A percentile compares a stretch with the other conserved stretches of the same genome.
phyloP scores from a whole-genome alignment of 2,329 filamentous ascomycete species.

The Fusarium hostae region DNA sequence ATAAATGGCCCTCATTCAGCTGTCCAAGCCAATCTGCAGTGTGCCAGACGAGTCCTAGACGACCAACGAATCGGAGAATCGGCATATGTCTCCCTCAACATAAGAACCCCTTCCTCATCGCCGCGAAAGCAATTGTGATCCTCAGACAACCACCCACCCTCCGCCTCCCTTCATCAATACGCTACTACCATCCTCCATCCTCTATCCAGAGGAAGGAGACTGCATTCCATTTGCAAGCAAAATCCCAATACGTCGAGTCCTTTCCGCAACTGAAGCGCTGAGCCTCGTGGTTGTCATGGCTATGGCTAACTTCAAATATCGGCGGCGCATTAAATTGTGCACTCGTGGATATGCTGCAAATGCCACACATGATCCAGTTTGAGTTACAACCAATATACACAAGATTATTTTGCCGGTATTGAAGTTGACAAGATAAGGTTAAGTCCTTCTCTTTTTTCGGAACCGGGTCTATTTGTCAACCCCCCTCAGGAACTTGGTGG shows the following conservation, averaged over 20 bases:
- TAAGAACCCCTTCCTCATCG: background rate
- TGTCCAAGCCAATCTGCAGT: background rate
- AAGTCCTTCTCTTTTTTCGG: too few species aligned
- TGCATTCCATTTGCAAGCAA: background rate
- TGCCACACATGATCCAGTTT: background rate
- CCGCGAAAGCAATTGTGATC: background rate
- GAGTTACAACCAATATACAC: background rate
- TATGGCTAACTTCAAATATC: background rate
- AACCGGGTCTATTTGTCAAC: background rate
- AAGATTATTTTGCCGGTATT: background rate
- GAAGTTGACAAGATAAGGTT: background rate
- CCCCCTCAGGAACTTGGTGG: background rate
- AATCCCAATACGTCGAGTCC: accelerated
- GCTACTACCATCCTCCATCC: background rate
- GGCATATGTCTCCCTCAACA: accelerated
- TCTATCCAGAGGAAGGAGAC: background rate
- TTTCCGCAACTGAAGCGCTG: background rate
- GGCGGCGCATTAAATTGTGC: background rate
- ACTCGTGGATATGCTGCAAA: background rate
- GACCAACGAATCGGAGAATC: background rate
- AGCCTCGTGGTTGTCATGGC: background rate
- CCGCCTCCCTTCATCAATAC: background rate
- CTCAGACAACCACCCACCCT: background rate
- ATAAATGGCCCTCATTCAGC: background rate
- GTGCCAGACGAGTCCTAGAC: background rate